Evolutionary conservation across 2,329 filamentous ascomycete genomes (phyloP).

Genomic region (Didymella exigua): DNA sequence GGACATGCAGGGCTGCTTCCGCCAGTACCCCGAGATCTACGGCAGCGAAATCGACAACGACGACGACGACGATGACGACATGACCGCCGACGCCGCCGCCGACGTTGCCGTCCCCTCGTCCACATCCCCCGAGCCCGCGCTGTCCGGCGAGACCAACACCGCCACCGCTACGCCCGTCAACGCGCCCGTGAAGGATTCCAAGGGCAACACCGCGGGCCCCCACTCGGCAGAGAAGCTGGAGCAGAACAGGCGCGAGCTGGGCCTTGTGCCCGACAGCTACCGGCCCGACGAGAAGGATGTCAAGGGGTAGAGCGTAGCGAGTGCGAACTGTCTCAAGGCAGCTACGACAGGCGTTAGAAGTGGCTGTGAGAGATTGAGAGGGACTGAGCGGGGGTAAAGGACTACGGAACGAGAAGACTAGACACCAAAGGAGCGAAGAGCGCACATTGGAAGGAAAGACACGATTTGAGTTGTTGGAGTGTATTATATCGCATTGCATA

Average conservation of each 20-base stretch:
- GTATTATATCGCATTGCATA: too few relatives aligned
- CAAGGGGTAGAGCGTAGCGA: too few relatives aligned
- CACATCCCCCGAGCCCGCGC: not conserved
- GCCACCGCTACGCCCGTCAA: not conserved
- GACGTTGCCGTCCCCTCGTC: not conserved
- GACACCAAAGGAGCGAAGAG: too few relatives aligned
- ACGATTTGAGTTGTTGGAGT: too few relatives aligned
- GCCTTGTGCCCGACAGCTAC: conserved; percentile 30
- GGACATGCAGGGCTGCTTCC: conserved; percentile 97
- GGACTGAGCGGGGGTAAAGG: too few relatives aligned
- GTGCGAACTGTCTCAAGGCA: too few relatives aligned
- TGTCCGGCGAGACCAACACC: not conserved
- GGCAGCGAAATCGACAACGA: conserved; percentile 85
- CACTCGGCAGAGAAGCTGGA: conserved; percentile 17
- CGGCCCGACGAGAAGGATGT: conserved; percentile 19
- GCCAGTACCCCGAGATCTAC: conserved; percentile 89
- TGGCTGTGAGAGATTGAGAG: too few relatives aligned
- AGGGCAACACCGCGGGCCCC: conserved; percentile 17
- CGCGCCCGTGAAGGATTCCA: not conserved
- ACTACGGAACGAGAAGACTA: too few relatives aligned
- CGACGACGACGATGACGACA: conserved; percentile 68
- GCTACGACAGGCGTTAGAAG: too few relatives aligned
- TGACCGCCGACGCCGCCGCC: conserved; percentile 29
- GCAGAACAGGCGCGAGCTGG: conserved; percentile 17
- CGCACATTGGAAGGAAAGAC: too few relatives aligned